Evolutionary conservation across 495 filamentous ascomycete genomes (phyloP).

Genomic region (Bryoglossum gracile): DNA sequence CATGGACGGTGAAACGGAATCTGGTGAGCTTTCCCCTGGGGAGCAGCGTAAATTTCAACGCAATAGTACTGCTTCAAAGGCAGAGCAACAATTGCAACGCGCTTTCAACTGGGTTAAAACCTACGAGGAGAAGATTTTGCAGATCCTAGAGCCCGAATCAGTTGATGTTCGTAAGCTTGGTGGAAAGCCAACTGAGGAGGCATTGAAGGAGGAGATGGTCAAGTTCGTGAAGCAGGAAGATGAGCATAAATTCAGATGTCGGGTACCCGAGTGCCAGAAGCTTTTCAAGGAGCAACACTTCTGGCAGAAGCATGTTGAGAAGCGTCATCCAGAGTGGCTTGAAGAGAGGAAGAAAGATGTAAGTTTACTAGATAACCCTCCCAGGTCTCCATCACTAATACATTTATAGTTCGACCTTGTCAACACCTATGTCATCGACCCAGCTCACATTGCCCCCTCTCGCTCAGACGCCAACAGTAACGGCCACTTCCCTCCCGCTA

Average conservation of each 20-base stretch:
- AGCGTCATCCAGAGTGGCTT: constrained; percentile 86
- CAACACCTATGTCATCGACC: constrained; percentile 90
- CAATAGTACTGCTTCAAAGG: constrained; percentile 56
- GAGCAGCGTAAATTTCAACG: constrained; percentile 58
- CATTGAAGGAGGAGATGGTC: constrained; percentile 72
- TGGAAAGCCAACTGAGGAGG: constrained; percentile 79
- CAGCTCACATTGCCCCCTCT: constrained; percentile 84
- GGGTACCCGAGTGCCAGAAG: constrained; percentile 90
- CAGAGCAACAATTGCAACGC: constrained; percentile 82
- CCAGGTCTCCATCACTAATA: no score
- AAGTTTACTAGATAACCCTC: no score
- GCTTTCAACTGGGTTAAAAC: constrained; percentile 99
- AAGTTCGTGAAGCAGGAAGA: constrained; percentile 96
- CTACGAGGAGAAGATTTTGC: constrained; percentile 92
- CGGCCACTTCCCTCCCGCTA: constrained; percentile 79
- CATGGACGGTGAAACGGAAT: constrained; percentile 43
- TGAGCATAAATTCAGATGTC: constrained; percentile 92
- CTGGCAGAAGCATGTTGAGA: constrained; percentile 97
- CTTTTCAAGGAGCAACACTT: constrained; percentile 95
- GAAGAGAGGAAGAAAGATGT: constrained; percentile 76
- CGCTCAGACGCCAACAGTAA: constrained; percentile 96
- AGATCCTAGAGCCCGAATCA: constrained; percentile 82
- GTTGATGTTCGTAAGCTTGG: constrained; percentile 84
- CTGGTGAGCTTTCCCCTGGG: constrained; percentile 49
- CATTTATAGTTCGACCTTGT: constrained; percentile 67